Percentiles rank a stretch among this genome's conserved stretches.
phyloP scores from a whole-genome alignment of 192 early-diverging fungal genomes.

The Backusella liffmaniae region DNA sequence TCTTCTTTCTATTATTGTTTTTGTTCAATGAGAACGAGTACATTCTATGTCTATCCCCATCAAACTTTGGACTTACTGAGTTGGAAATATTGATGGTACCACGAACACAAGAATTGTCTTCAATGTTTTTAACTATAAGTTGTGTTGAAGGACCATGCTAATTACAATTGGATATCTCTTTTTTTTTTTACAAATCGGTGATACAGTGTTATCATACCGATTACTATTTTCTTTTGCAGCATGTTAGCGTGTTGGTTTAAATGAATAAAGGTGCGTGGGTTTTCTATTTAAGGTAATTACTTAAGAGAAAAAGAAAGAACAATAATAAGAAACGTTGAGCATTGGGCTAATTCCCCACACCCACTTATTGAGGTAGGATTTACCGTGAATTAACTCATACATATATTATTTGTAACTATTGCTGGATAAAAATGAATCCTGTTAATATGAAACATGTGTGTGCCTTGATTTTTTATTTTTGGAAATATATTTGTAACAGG shows the following conservation, averaged over 20 bases:
- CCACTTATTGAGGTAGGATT: neutral
- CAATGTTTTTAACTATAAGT: neutral
- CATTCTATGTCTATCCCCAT: neutral
- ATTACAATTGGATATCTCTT: too few relatives aligned
- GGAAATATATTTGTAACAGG: neutral
- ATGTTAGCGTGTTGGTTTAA: too few relatives aligned
- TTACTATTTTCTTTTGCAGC: too few relatives aligned
- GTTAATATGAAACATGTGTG: neutral
- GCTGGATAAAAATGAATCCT: neutral
- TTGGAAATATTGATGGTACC: neutral
- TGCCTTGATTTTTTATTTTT: neutral
- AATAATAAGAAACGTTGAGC: too few relatives aligned
- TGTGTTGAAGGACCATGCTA: too few relatives aligned
- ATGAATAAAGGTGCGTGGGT: too few relatives aligned
- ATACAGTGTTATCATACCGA: too few relatives aligned
- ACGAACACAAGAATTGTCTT: neutral
- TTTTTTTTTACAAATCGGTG: too few relatives aligned
- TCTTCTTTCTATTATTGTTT: neutral
- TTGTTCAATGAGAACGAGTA: conserved; percentile 4
- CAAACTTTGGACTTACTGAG: neutral
- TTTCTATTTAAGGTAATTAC: too few relatives aligned
- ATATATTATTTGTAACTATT: neutral
- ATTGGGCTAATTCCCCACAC: neutral
- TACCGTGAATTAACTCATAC: neutral
- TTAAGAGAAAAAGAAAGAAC: too few relatives aligned